These are phyloP conservation scores for Ciborinia camelliae DNA, from an alignment of 2,329 filamentous ascomycete species.

Conservation along the genomic window DNA sequence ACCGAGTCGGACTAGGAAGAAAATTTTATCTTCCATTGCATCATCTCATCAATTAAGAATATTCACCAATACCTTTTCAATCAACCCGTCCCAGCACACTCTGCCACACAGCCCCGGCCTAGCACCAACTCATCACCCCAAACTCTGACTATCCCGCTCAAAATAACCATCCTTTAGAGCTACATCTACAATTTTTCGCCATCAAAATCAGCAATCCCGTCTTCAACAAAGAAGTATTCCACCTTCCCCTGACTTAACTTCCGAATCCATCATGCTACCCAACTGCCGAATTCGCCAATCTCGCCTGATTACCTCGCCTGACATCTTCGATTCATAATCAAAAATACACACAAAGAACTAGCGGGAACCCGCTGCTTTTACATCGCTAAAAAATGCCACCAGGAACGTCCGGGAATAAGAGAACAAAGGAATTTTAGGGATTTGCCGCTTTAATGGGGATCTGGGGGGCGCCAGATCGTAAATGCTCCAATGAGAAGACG, in stretches of 20 bases:
- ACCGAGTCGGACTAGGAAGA: background rate
- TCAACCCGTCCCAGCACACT: background rate
- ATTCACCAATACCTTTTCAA: background rate
- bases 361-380: background rate
- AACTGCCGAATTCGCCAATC: background rate
- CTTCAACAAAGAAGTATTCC: background rate
- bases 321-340: background rate
- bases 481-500: background rate
- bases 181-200: background rate
- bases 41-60: background rate
- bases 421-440: background rate
- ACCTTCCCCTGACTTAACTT: background rate
- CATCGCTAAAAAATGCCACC: background rate
- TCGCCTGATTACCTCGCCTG: background rate
- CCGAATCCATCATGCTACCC: background rate
- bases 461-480: background rate
- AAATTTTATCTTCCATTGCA: no score
- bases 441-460: background rate
- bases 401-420: slow-evolving; percentile 3
- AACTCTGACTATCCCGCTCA: background rate
- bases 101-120: background rate
- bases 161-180: background rate
- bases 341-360: background rate
- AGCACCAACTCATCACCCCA: background rate
- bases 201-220: background rate